Percentiles rank a stretch among this genome's conserved stretches.
These are phyloP conservation scores for Trichosporon ovoides DNA, from an alignment of 1,284 basidiomycete genomes.

Conservation along the genomic window DNA sequence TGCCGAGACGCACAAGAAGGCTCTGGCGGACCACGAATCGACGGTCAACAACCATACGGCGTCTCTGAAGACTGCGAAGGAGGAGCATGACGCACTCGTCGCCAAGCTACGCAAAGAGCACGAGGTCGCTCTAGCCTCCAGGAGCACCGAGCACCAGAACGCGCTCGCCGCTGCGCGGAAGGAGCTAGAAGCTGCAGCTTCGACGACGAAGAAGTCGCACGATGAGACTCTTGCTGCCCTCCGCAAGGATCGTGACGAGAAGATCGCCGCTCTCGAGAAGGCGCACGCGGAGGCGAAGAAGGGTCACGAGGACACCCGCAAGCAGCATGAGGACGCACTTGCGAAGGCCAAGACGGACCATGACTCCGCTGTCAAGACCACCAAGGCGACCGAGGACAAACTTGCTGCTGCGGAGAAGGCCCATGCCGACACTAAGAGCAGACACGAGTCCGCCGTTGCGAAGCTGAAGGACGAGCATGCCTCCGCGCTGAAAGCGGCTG, in stretches of 20 bases:
- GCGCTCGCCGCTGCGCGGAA: conserved; percentile 1
- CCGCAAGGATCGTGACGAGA: conserved; percentile 16
- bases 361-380: neutral
- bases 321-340: conserved; percentile 5
- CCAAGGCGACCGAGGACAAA: neutral
- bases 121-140: neutral
- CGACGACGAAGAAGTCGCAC: conserved; percentile 4
- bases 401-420: conserved; percentile 10
- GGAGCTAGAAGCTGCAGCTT: conserved; percentile 1
- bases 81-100: conserved; percentile 4
- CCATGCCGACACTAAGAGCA: neutral
- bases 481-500: neutral
- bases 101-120: conserved; percentile 10
- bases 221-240: conserved; percentile 9
- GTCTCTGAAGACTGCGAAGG: neutral
- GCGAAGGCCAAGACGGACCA: no score
- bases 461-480: conserved; percentile 13
- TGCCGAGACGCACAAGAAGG: conserved; percentile 7
- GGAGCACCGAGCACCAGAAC: conserved; percentile 8
- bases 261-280: conserved; percentile 15
- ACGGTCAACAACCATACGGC: neutral
- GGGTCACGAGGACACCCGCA: neutral
- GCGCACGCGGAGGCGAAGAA: neutral
- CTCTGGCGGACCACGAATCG: neutral
- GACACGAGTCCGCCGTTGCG: no score